A percentile compares a stretch with the other conserved stretches of the same genome.
These are phyloP conservation scores for Populus hybrid DNA, from an alignment of 441 rosid species.

Conservation along the genomic window DNA sequence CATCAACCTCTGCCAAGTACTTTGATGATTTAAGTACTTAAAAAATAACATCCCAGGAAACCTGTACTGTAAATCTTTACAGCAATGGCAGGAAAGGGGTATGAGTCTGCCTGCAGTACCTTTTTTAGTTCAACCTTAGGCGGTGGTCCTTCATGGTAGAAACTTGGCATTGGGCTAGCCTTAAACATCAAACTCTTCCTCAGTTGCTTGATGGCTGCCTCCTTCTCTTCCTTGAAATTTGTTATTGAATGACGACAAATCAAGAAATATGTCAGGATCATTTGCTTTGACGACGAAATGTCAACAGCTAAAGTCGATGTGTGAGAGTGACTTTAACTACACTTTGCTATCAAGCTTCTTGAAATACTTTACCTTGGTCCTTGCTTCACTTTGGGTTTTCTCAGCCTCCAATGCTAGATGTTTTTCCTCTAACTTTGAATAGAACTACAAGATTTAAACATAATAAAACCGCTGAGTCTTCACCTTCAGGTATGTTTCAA, in stretches of 20 bases:
- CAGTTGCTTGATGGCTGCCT: constrained; percentile 77
- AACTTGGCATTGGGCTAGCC: constrained; percentile 96
- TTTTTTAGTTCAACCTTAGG: constrained; percentile 87
- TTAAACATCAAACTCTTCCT: constrained; percentile 84
- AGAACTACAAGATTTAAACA: constrained; percentile 49
- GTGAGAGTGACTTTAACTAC: constrained; percentile 5
- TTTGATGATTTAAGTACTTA: not conserved
- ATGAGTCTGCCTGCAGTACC: constrained; percentile 37
- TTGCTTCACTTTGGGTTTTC: constrained; percentile 74
- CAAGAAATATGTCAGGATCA: constrained; percentile 17
- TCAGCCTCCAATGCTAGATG: constrained; percentile 88
- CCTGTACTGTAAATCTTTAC: not conserved
- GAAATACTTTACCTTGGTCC: constrained; percentile 54
- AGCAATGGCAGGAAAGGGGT: constrained; percentile 3
- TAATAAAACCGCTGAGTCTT: constrained; percentile 11
- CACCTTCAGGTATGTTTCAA: constrained; percentile 5
- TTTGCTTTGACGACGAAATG: constrained; percentile 10
- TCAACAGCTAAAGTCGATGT: not conserved
- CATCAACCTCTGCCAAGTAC: not conserved
- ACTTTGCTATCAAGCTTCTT: not conserved
- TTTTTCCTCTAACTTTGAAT: constrained; percentile 84
- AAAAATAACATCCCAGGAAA: not conserved
- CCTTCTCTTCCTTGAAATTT: constrained; percentile 67
- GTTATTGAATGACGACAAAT: not conserved
- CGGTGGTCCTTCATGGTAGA: constrained; percentile 91